phyloP scores from a whole-genome alignment of 2,329 filamentous ascomycete species.

The Basipetospora chlamydospora region DNA sequence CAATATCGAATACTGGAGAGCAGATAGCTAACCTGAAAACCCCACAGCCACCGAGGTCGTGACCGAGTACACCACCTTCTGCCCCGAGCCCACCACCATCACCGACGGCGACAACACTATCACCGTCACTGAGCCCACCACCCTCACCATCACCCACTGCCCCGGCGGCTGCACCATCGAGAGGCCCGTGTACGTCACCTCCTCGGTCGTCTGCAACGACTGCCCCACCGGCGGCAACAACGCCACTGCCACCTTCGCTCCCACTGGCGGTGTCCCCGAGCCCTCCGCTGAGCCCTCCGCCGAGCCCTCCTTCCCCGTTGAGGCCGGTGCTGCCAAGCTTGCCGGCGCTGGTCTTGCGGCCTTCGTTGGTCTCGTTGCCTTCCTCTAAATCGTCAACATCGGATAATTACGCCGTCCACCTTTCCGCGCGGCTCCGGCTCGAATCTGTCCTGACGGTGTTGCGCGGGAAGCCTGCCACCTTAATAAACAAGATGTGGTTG shows the following conservation, averaged over 20 bases:
- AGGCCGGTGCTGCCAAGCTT: slow-evolving; percentile 41
- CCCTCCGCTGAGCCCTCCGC: slow-evolving; percentile 9
- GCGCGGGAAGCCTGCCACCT: neutral
- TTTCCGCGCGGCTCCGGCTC: neutral
- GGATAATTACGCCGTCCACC: slow-evolving; percentile 2
- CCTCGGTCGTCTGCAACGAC: slow-evolving; percentile 36
- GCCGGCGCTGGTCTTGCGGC: slow-evolving; percentile 42
- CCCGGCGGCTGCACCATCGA: slow-evolving; percentile 45
- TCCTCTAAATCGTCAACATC: slow-evolving; percentile 36
- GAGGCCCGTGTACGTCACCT: slow-evolving; percentile 40
- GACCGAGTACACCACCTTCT: slow-evolving; percentile 55
- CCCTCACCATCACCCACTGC: slow-evolving; percentile 58
- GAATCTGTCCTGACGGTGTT: neutral
- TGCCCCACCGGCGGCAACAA: slow-evolving; percentile 15
- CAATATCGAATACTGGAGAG: too few relatives aligned
- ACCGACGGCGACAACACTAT: slow-evolving; percentile 52
- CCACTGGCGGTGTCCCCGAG: slow-evolving; percentile 10
- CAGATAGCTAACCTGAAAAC: neutral
- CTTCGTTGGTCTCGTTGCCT: slow-evolving; percentile 44
- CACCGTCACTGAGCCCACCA: slow-evolving; percentile 53
- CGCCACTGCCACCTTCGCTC: slow-evolving; percentile 7
- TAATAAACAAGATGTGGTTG: slow-evolving; percentile 1
- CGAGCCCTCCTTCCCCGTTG: slow-evolving; percentile 14
- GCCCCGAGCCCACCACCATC: slow-evolving; percentile 51
- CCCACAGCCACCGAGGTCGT: slow-evolving; percentile 48